Evolutionary conservation across 2,329 filamentous ascomycete species (phyloP).

Genomic region (Curvularia spicifera): DNA sequence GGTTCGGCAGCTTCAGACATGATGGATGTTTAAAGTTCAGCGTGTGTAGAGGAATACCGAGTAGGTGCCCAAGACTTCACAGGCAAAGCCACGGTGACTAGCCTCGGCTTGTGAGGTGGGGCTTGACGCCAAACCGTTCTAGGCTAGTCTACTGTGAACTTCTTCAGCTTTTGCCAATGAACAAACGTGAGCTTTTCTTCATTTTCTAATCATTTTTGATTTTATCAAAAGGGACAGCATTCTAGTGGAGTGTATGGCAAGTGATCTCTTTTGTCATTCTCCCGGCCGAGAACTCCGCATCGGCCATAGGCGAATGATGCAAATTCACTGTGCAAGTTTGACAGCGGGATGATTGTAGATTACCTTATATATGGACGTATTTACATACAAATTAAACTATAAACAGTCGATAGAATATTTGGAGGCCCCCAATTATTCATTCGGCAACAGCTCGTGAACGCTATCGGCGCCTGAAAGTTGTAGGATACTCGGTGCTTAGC

Average conservation of each 20-base stretch:
- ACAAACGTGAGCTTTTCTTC: background rate
- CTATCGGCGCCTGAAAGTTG: background rate
- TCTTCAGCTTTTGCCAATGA: background rate
- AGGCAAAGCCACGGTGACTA: constrained; percentile 12
- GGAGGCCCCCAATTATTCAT: background rate
- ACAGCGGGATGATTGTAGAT: background rate
- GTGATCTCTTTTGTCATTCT: background rate
- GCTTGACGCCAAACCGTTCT: constrained; percentile 19
- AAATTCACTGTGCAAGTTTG: background rate
- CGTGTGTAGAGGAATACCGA: constrained; percentile 9
- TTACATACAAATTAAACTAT: background rate
- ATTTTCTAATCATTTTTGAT: background rate
- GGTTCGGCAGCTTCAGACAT: constrained; percentile 46
- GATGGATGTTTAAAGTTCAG: constrained; percentile 14
- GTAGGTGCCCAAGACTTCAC: constrained; percentile 1
- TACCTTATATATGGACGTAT: constrained; percentile 11
- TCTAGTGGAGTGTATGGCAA: background rate
- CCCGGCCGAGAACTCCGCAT: too few species aligned
- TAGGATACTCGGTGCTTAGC: background rate
- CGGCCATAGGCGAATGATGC: background rate
- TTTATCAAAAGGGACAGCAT: background rate
- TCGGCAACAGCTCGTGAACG: background rate
- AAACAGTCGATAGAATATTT: background rate
- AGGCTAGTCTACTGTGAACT: constrained; percentile 2
- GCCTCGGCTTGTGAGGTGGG: constrained; percentile 28